Evolutionary conservation across 2,329 filamentous ascomycete genomes (phyloP).

Genomic region (Chrysosporium keratinophilum): DNA sequence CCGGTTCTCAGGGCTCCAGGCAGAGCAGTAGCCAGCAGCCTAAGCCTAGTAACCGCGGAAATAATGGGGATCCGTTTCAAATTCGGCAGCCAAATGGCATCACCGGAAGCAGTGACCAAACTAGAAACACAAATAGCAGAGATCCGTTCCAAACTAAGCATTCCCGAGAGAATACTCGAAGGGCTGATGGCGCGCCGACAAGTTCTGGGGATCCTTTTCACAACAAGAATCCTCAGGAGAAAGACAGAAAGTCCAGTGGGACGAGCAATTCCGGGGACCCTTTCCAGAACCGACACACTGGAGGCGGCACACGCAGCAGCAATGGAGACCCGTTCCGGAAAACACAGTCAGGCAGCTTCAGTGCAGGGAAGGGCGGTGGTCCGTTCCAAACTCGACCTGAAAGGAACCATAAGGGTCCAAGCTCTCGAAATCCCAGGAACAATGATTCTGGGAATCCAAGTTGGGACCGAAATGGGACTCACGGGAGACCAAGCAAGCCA

Average conservation of each 20-base stretch:
- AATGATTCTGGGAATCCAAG: background rate
- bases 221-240: background rate
- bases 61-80: constrained; percentile 2
- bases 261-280: background rate
- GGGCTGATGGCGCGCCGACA: background rate
- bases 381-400: background rate
- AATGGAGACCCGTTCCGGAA: background rate
- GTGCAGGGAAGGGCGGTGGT: background rate
- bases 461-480: background rate
- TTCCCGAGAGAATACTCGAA: background rate
- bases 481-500: background rate
- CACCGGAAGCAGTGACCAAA: background rate
- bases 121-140: background rate
- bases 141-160: background rate
- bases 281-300: background rate
- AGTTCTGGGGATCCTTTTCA: constrained; percentile 1
- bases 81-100: background rate
- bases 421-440: background rate
- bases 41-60: background rate
- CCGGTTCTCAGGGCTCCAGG: background rate
- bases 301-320: background rate
- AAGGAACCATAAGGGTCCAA: background rate
- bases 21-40: background rate
- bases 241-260: background rate
- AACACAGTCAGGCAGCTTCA: background rate